Evolutionary conservation across 345 rosid genomes (phyloP).

Genomic region (Litchi chinensis): DNA sequence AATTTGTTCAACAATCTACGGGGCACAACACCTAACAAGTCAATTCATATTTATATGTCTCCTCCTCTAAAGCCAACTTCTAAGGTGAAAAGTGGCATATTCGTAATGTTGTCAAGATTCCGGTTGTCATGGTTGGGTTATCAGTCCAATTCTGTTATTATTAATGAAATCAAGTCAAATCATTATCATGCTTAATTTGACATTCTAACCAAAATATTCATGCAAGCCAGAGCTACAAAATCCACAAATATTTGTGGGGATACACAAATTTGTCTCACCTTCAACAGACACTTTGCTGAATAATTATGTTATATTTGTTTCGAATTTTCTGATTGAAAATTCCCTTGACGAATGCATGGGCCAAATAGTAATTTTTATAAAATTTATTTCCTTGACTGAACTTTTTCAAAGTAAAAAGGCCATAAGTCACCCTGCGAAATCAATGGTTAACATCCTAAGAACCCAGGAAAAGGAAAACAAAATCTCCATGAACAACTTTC

Average conservation of each 20-base stretch:
- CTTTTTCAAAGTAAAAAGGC: too few species aligned
- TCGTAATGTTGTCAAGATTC: background rate
- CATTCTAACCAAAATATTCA: too few species aligned
- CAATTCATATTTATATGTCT: too few species aligned
- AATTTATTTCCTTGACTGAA: too few species aligned
- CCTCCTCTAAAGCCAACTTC: background rate
- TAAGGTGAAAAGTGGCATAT: background rate
- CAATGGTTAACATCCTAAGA: too few species aligned
- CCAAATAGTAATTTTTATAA: too few species aligned
- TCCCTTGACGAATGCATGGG: too few species aligned
- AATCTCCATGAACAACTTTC: background rate
- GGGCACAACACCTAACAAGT: too few species aligned
- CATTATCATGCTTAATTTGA: slow-evolving; percentile 13
- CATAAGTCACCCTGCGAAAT: too few species aligned
- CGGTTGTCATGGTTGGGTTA: background rate
- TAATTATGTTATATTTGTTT: background rate
- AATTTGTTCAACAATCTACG: too few species aligned
- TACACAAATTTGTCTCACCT: background rate
- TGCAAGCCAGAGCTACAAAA: slow-evolving; percentile 1
- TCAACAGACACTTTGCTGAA: background rate
- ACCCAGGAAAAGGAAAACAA: too few species aligned
- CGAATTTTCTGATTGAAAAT: too few species aligned
- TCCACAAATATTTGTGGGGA: background rate
- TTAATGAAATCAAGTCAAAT: slow-evolving; percentile 15
- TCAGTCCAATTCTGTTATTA: slow-evolving; percentile 5